phyloP scores from a whole-genome alignment of 495 filamentous ascomycete genomes.

The Alectoria sarmentosa region DNA sequence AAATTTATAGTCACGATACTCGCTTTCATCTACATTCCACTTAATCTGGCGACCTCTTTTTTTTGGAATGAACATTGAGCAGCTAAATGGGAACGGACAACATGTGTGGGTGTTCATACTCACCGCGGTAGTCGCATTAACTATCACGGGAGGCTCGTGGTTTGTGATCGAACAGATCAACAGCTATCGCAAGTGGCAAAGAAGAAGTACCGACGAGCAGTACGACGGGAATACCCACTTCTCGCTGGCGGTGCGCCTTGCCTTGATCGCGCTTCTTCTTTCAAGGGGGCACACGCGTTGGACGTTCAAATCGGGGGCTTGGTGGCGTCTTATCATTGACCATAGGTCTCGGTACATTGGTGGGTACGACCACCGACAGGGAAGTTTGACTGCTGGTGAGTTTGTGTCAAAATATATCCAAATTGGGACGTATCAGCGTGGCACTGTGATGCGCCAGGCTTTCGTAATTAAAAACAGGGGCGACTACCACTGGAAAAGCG shows the following conservation, averaged over 20 bases:
- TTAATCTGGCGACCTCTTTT: conserved; percentile 16
- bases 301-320: neutral
- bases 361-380: neutral
- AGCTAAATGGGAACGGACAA: conserved; percentile 10
- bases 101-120: conserved; percentile 6
- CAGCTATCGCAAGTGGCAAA: neutral
- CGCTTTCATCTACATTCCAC: conserved; percentile 19
- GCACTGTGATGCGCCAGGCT: too few relatives aligned
- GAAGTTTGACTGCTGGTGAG: neutral
- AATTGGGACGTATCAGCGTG: too few relatives aligned
- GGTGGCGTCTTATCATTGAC: neutral
- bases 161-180: neutral
- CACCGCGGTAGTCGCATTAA: conserved; percentile 2
- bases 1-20: conserved; percentile 11
- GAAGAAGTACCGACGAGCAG: too few relatives aligned
- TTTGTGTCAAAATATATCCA: too few relatives aligned
- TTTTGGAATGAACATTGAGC: conserved; percentile 19
- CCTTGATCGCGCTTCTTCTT: neutral
- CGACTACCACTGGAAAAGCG: too few relatives aligned
- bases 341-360: neutral
- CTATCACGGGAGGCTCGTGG: conserved; percentile 4
- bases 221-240: neutral
- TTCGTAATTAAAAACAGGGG: too few relatives aligned
- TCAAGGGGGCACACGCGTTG: neutral
- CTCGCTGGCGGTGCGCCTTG: neutral